Base-by-base conservation (phyloP, 2,329 filamentous ascomycete genomes). In the Arthrobotrys pseudoclavata region DNA sequence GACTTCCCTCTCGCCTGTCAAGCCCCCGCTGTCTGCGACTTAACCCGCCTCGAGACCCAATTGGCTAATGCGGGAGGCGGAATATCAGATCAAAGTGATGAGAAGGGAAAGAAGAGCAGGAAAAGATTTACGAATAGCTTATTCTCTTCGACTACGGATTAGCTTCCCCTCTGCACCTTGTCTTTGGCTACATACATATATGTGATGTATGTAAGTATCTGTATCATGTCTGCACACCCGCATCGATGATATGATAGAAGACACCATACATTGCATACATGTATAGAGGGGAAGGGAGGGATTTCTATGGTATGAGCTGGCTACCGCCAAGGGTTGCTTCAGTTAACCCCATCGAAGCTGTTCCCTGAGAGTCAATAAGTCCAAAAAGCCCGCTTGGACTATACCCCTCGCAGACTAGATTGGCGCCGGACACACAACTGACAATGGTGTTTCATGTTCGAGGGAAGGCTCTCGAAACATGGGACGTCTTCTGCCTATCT, bases 21-120 rank as follows among this genome's bases (percentile, higher is more conserved):
- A 66, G 40, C 37, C 66, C 69, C 61, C 69, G 69, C 60, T 67
- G 62, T 60, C 62, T 67, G 69, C 62, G 45, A 67, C 52, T 67
- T 52, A 37, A 55, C 53, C n/a, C 66, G 57, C 37, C 53, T 60
- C 22, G 42, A 62, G 22, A 53, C 34, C 69, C 69, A 74, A 74
- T 74, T 74, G 69, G 69, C 69, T 68, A 55, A 74, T 62, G n/a
- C 26, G 50, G 61, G 69, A 72, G 50, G 69, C 60, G 52, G 40
- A 74, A 24, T 48, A 29, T 47, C 26, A 40, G 40, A 60, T 26
- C 26, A 18, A 20, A 74, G 40, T 22, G 34, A 40, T 42, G 22
- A 29, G 50, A 42, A 47, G 31, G 50, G 69, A 62, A 50, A 67
- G 31, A 53, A 67, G 22, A 60, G 57, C 52, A 61, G 69, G 52